A percentile compares a stretch with the other conserved stretches of the same genome.
phyloP scores from a whole-genome alignment of 139 green algal genomes.

The Chlamydomonas sp. region DNA sequence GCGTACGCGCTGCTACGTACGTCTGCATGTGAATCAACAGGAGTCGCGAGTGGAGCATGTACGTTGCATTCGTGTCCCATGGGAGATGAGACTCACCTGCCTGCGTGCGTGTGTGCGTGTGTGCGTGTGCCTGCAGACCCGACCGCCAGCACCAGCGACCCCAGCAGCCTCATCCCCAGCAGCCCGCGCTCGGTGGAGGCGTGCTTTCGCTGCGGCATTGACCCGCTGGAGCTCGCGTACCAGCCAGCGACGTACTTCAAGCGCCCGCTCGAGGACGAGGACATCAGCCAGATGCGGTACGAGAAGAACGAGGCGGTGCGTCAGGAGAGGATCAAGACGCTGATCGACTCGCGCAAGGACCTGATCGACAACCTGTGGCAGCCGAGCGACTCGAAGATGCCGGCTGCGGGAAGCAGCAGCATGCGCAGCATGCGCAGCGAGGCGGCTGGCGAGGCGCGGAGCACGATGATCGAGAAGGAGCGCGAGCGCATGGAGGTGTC shows the following conservation, averaged over 20 bases:
- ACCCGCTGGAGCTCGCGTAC: constrained; percentile 66
- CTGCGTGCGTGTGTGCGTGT: no score
- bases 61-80: no score
- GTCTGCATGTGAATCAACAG: no score
- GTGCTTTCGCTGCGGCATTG: constrained; percentile 72
- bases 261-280: constrained; percentile 7
- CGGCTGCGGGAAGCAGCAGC: no score
- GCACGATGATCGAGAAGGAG: constrained; percentile 66
- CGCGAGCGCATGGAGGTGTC: constrained; percentile 72
- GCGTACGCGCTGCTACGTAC: no score
- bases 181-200: constrained; percentile 73
- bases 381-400: neutral
- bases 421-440: neutral
- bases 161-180: constrained; percentile 48
- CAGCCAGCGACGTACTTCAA: constrained; percentile 51
- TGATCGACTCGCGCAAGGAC: constrained; percentile 58
- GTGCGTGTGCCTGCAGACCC: no score
- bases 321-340: constrained; percentile 35
- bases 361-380: constrained; percentile 45
- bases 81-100: no score
- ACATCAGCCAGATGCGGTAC: constrained; percentile 46
- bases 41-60: no score
- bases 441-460: neutral
- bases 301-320: constrained; percentile 56
- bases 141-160: no score